phyloP scores from a whole-genome alignment of 2,329 filamentous ascomycete species.

The Chaetomium sp. region DNA sequence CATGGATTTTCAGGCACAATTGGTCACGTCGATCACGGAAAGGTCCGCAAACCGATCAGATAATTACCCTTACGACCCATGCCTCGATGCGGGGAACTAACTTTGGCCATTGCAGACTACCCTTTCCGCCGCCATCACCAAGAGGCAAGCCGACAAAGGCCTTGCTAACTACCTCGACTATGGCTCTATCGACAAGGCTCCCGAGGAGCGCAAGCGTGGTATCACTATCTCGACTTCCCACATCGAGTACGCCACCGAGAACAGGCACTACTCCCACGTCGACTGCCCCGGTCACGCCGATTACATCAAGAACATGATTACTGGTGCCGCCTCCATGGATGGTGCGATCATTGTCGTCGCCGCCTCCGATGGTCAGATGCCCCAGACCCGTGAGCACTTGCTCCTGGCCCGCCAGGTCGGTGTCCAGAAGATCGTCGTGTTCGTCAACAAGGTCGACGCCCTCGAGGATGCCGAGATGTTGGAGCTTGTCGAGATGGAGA shows the following conservation, averaged over 20 bases:
- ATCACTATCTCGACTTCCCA: conserved; percentile 98
- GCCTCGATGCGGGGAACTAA: conserved; percentile 11
- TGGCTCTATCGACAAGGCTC: conserved; percentile 96
- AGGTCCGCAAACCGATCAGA: conserved; percentile 61
- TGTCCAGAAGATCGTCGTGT: conserved; percentile 96
- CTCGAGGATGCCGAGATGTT: conserved; percentile 98
- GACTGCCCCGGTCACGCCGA: conserved; percentile 99
- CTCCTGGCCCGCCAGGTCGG: conserved; percentile 96
- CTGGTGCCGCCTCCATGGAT: conserved; percentile 98
- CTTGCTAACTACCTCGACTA: conserved; percentile 94
- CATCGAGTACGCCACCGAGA: conserved; percentile 95
- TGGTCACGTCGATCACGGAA: conserved; percentile 99
- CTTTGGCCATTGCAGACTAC: conserved; percentile 63
- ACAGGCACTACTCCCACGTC: conserved; percentile 97
- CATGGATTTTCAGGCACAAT: conserved; percentile 65
- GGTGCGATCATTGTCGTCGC: conserved; percentile 98
- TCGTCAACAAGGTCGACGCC: conserved; percentile 99
- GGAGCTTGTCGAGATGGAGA: conserved; percentile 99
- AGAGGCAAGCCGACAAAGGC: conserved; percentile 93
- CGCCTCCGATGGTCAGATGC: conserved; percentile 98
- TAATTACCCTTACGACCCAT: not conserved
- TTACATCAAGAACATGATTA: conserved; percentile 99
- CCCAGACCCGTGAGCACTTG: conserved; percentile 97
- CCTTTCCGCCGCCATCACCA: conserved; percentile 96
- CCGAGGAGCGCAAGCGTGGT: conserved; percentile 98